A percentile compares a stretch with the other conserved stretches of the same genome.
Conservation (phyloP, 305 asterid species). For the Fraxinus latifolia region DNA sequence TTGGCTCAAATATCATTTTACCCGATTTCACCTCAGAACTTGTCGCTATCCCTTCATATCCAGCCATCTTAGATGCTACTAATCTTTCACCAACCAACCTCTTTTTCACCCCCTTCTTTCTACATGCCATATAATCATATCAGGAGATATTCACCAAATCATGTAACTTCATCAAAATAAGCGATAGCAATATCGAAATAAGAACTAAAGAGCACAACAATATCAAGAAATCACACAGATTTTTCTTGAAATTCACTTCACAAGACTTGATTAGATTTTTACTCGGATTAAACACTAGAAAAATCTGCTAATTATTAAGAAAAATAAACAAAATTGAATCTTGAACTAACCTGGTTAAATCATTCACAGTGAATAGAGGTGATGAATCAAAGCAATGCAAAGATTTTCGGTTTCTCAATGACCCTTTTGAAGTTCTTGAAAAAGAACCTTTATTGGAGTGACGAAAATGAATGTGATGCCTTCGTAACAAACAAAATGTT, state of each 20-base stretch:
- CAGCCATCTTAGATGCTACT: slow-evolving; percentile 53
- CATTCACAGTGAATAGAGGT: slow-evolving; percentile 21
- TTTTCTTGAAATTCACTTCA: neutral
- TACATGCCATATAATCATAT: slow-evolving; percentile 24
- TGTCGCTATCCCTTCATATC: slow-evolving; percentile 34
- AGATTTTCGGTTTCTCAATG: slow-evolving; percentile 22
- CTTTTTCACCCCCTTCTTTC: slow-evolving; percentile 32
- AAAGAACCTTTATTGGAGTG: neutral
- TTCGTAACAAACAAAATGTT: slow-evolving; percentile 13
- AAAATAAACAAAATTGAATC: neutral
- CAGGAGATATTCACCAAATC: slow-evolving; percentile 22
- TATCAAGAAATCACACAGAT: slow-evolving; percentile 4
- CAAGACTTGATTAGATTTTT: neutral
- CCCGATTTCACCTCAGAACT: slow-evolving; percentile 41
- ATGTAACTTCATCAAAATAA: slow-evolving; percentile 11
- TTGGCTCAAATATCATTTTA: slow-evolving; percentile 77
- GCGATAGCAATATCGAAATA: slow-evolving; percentile 1
- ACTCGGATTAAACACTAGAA: neutral
- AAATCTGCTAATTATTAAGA: neutral
- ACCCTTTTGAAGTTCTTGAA: slow-evolving; percentile 31
- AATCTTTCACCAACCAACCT: slow-evolving; percentile 35
- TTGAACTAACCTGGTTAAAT: slow-evolving; percentile 43
- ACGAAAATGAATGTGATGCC: slow-evolving; percentile 14
- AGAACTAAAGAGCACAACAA: neutral
- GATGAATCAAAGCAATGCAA: slow-evolving; percentile 22